Evolutionary conservation across 768 basidiomycete species (phyloP).

Genomic region (Termitomyces sp.): DNA sequence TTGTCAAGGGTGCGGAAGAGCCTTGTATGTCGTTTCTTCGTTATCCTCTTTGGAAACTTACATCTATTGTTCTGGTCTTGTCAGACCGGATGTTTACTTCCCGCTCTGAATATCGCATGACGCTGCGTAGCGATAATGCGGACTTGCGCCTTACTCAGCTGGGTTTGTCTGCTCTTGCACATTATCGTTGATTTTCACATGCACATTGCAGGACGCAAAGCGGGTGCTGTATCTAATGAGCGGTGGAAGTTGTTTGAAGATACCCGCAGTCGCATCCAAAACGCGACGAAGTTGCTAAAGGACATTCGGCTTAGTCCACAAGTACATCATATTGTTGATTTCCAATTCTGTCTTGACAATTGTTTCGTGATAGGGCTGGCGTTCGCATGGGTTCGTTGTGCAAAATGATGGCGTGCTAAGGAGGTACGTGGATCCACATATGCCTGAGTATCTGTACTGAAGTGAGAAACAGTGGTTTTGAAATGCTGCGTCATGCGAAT

Average conservation of each 20-base stretch:
- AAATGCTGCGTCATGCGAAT: constrained; percentile 58
- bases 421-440: constrained; percentile 24
- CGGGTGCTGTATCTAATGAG: constrained; percentile 38
- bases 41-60: background rate
- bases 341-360: background rate
- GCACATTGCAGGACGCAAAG: constrained; percentile 29
- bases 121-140: constrained; percentile 84
- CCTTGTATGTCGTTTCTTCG: constrained; percentile 54
- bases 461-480: constrained; percentile 53
- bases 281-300: constrained; percentile 31
- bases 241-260: constrained; percentile 35
- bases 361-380: constrained; percentile 26
- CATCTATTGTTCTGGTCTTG: constrained; percentile 6
- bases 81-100: constrained; percentile 93
- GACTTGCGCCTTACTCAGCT: constrained; percentile 76
- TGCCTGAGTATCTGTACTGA: background rate
- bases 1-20: constrained; percentile 84
- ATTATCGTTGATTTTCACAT: background rate
- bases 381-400: constrained; percentile 34
- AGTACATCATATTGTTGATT: constrained; percentile 14
- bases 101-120: constrained; percentile 86
- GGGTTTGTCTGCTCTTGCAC: constrained; percentile 32
- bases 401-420: constrained; percentile 38
- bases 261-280: constrained; percentile 25
- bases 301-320: constrained; percentile 36